Conservation (phyloP, 768 basidiomycete genomes). For the Tylopilus subfusipes region DNA sequence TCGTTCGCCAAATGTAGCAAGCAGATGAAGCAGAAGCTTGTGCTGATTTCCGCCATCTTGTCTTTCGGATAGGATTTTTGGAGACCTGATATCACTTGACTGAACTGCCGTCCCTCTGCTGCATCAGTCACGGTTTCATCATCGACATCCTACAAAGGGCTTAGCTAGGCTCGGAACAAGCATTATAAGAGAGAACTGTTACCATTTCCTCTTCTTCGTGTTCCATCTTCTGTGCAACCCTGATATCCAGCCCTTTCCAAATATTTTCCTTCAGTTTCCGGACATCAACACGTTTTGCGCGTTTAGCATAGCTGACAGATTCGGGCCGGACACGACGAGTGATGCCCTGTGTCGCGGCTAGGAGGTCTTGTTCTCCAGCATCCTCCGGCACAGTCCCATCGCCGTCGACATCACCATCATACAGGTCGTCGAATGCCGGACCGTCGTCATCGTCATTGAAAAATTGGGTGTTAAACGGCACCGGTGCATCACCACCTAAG, state of each 20-base stretch:
- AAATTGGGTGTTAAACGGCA: slow-evolving; percentile 94
- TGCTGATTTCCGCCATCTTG: slow-evolving; percentile 97
- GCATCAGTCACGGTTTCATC: slow-evolving; percentile 54
- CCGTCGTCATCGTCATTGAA: slow-evolving; percentile 93
- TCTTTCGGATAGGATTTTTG: slow-evolving; percentile 82
- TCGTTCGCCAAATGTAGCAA: slow-evolving; percentile 95
- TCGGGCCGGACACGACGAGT: slow-evolving; percentile 81
- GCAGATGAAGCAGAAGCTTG: slow-evolving; percentile 99
- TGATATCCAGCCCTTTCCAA: slow-evolving; percentile 88
- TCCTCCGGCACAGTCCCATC: slow-evolving; percentile 48
- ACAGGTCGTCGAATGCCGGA: slow-evolving; percentile 61
- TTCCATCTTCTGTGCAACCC: slow-evolving; percentile 39
- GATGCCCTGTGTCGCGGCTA: slow-evolving; percentile 74
- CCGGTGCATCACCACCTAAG: slow-evolving; percentile 44
- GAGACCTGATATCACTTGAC: slow-evolving; percentile 78
- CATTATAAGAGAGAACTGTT: slow-evolving; percentile 8
- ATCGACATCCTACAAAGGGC: slow-evolving; percentile 50
- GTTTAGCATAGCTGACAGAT: slow-evolving; percentile 89
- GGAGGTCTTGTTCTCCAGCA: slow-evolving; percentile 80
- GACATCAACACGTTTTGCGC: slow-evolving; percentile 95
- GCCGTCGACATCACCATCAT: slow-evolving; percentile 45
- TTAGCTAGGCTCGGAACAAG: neutral
- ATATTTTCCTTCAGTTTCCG: slow-evolving; percentile 97
- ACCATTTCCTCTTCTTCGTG: slow-evolving; percentile 57
- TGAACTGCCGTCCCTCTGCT: slow-evolving; percentile 64